phyloP scores from a whole-genome alignment of 1,284 basidiomycete species.

The Rhodotorula sp. region DNA sequence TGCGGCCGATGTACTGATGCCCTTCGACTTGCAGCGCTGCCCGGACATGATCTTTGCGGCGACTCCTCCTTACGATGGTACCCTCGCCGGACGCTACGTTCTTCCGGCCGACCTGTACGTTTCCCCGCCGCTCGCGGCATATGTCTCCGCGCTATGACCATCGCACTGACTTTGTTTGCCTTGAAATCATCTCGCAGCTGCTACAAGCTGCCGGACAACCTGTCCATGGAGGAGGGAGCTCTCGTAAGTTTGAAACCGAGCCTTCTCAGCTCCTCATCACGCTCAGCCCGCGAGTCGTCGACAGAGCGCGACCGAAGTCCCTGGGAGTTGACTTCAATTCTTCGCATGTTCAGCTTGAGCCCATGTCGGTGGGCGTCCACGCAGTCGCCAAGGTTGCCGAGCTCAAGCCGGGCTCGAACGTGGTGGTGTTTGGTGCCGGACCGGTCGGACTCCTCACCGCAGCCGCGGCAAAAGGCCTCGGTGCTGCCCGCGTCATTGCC shows the following conservation, averaged over 20 bases:
- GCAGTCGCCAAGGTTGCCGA: slow-evolving; percentile 74
- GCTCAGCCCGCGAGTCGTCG: neutral
- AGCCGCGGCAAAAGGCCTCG: slow-evolving; percentile 70
- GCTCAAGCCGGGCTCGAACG: slow-evolving; percentile 55
- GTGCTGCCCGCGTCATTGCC: slow-evolving; percentile 73
- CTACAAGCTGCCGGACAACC: slow-evolving; percentile 70
- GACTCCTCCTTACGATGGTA: slow-evolving; percentile 86
- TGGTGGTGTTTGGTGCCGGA: slow-evolving; percentile 74
- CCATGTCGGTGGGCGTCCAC: slow-evolving; percentile 87
- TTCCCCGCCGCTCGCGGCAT: neutral
- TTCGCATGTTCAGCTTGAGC: slow-evolving; percentile 71
- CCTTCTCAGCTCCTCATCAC: neutral
- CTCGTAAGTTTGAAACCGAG: slow-evolving; percentile 57
- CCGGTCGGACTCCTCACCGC: slow-evolving; percentile 89
- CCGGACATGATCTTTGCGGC: slow-evolving; percentile 68
- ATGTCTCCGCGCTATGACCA: neutral
- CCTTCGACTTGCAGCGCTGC: slow-evolving; percentile 55
- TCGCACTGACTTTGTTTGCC: slow-evolving; percentile 56
- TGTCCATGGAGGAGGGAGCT: slow-evolving; percentile 77
- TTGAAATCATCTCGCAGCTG: slow-evolving; percentile 69
- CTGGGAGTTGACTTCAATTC: slow-evolving; percentile 39
- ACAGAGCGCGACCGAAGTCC: neutral
- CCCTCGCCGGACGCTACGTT: slow-evolving; percentile 64
- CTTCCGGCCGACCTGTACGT: slow-evolving; percentile 41
- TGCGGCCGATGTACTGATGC: neutral